Evolutionary conservation across 768 basidiomycete species (phyloP).

Genomic region (Coprinopsis cinerea): DNA sequence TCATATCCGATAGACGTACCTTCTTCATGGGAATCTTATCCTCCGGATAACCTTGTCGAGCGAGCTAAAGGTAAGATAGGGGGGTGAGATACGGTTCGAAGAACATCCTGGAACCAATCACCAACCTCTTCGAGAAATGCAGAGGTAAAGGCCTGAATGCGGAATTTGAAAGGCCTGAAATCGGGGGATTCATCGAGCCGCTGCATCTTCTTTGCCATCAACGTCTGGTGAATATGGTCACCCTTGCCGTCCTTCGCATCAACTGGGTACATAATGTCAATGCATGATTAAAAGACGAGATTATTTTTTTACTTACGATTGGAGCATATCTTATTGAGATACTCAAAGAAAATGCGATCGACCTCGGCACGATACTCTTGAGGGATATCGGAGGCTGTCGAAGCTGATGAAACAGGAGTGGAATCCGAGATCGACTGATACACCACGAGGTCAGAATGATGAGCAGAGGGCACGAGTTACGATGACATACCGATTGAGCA

Average conservation of each 20-base stretch:
- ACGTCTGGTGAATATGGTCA: constrained; percentile 93
- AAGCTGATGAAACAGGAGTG: constrained; percentile 15
- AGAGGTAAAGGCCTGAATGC: constrained; percentile 96
- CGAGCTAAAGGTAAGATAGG: constrained; percentile 46
- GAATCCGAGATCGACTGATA: constrained; percentile 17
- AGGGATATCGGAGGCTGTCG: constrained; percentile 53
- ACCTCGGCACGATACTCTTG: constrained; percentile 78
- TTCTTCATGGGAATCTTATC: constrained; percentile 97
- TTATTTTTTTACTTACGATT: constrained; percentile 56
- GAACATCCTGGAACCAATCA: constrained; percentile 1
- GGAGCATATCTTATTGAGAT: constrained; percentile 82
- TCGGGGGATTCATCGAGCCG: constrained; percentile 93
- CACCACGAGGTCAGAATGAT: constrained; percentile 1
- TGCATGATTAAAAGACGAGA: constrained; percentile 15
- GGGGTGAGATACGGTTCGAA: neutral
- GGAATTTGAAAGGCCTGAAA: constrained; percentile 98
- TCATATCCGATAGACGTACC: constrained; percentile 34
- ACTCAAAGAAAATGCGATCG: constrained; percentile 88
- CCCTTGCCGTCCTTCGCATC: constrained; percentile 92
- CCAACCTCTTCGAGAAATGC: constrained; percentile 88
- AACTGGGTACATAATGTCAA: constrained; percentile 42
- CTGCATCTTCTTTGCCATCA: constrained; percentile 99
- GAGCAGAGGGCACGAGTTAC: neutral
- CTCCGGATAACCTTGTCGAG: constrained; percentile 80
- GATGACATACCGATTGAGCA: constrained; percentile 16